Conservation (phyloP, 164 flowering plant species). For the Paratinospora sagittata region DNA sequence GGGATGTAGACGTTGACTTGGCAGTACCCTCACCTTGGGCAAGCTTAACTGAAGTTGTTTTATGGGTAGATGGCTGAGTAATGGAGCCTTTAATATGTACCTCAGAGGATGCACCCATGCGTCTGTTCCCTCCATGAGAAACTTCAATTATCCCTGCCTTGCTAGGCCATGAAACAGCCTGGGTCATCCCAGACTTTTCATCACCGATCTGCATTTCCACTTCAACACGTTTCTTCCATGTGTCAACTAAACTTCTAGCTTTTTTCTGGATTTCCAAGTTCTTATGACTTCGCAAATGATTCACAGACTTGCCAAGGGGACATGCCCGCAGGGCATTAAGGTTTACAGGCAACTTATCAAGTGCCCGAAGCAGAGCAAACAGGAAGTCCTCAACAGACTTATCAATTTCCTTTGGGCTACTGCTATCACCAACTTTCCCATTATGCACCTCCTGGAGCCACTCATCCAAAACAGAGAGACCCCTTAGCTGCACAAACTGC, state of each 20-base stretch:
- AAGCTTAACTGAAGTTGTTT: constrained; percentile 37
- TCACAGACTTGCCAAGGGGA: constrained; percentile 88
- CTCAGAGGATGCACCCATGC: constrained; percentile 48
- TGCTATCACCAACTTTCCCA: constrained; percentile 65
- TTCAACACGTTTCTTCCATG: constrained; percentile 99
- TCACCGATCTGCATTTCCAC: constrained; percentile 80
- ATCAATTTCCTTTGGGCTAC: constrained; percentile 61
- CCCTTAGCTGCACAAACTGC: constrained; percentile 75
- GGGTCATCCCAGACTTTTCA: constrained; percentile 64
- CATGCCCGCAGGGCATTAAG: constrained; percentile 77
- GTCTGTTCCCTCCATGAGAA: constrained; percentile 53
- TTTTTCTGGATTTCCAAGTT: constrained; percentile 61
- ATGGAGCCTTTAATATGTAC: constrained; percentile 43
- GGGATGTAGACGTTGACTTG: constrained; percentile 43
- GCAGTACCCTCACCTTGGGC: constrained; percentile 25
- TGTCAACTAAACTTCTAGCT: constrained; percentile 74
- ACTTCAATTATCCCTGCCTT: constrained; percentile 47
- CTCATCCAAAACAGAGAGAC: constrained; percentile 81
- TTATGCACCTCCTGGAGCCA: constrained; percentile 95
- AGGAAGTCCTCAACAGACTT: constrained; percentile 78
- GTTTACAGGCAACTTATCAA: constrained; percentile 88
- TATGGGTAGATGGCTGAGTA: constrained; percentile 49
- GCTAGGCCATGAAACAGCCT: constrained; percentile 54
- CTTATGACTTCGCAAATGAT: constrained; percentile 56
- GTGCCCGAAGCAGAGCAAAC: constrained; percentile 76